phyloP scores from a whole-genome alignment of 768 basidiomycete species.

The Neoboletus magnificus region DNA sequence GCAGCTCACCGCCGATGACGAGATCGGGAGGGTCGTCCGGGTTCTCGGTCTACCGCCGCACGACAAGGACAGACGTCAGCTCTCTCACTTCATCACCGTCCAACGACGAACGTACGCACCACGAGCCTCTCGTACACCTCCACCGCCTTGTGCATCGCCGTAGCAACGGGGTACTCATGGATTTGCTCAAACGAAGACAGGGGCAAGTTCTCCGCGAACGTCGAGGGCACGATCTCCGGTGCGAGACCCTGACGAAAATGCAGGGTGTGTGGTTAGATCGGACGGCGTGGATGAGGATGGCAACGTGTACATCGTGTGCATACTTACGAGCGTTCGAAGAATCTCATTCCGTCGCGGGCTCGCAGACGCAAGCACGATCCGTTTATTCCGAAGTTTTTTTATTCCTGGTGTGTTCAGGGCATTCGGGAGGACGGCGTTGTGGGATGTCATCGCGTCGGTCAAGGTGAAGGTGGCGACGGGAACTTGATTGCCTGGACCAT shows the following conservation, averaged over 20 bases:
- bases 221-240: slow-evolving; percentile 71
- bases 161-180: slow-evolving; percentile 74
- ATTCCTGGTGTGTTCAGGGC: slow-evolving; percentile 61
- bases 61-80: neutral
- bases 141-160: slow-evolving; percentile 74
- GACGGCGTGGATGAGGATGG: neutral
- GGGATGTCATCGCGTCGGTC: slow-evolving; percentile 17
- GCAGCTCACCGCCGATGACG: slow-evolving; percentile 63
- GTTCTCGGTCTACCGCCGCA: slow-evolving; percentile 38
- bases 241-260: slow-evolving; percentile 47
- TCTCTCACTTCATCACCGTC: neutral
- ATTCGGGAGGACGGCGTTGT: slow-evolving; percentile 54
- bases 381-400: slow-evolving; percentile 68
- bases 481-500: neutral
- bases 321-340: slow-evolving; percentile 66
- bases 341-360: slow-evolving; percentile 86
- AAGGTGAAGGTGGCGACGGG: neutral
- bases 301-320: neutral
- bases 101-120: slow-evolving; percentile 33
- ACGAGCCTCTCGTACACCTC: slow-evolving; percentile 88
- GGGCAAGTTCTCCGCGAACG: slow-evolving; percentile 76
- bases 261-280: neutral
- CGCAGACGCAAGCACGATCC: slow-evolving; percentile 81
- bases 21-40: slow-evolving; percentile 74
- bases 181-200: slow-evolving; percentile 64